Evolutionary conservation across 495 filamentous ascomycete species (phyloP).

Genomic region (Aspergillus bertholletiae): DNA sequence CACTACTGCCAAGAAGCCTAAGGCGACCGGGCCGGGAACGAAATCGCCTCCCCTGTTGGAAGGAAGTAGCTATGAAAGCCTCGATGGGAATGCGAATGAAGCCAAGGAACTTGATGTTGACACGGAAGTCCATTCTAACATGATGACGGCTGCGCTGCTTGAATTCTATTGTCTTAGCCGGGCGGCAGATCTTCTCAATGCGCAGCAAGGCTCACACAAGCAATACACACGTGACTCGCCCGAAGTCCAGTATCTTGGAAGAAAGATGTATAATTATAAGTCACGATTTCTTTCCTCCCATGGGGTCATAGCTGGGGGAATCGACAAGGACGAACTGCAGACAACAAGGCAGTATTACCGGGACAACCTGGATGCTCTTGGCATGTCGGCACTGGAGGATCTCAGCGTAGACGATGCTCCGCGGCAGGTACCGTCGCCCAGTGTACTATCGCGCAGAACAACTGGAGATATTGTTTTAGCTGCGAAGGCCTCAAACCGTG

Average conservation of each 20-base stretch:
- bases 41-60: neutral
- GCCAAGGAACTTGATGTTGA: conserved; percentile 26
- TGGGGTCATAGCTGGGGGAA: conserved; percentile 37
- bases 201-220: conserved; percentile 26
- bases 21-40: conserved; percentile 6
- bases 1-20: neutral
- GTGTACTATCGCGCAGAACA: conserved; percentile 14
- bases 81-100: conserved; percentile 17
- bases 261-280: conserved; percentile 39
- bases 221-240: conserved; percentile 41
- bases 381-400: conserved; percentile 33
- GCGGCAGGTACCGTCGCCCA: conserved; percentile 6
- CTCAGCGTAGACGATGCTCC: conserved; percentile 24
- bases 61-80: conserved; percentile 6
- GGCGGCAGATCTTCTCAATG: conserved; percentile 45
- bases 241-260: conserved; percentile 39
- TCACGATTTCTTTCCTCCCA: conserved; percentile 38
- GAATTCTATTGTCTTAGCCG: conserved; percentile 45
- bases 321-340: conserved; percentile 34
- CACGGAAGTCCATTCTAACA: conserved; percentile 34
- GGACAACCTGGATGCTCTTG: conserved; percentile 40
- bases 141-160: conserved; percentile 43
- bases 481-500: conserved; percentile 11
- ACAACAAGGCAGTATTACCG: conserved; percentile 41
- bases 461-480: conserved; percentile 22